Evolutionary conservation across 768 basidiomycete genomes (phyloP).

Genomic region (Mycena amicta): DNA sequence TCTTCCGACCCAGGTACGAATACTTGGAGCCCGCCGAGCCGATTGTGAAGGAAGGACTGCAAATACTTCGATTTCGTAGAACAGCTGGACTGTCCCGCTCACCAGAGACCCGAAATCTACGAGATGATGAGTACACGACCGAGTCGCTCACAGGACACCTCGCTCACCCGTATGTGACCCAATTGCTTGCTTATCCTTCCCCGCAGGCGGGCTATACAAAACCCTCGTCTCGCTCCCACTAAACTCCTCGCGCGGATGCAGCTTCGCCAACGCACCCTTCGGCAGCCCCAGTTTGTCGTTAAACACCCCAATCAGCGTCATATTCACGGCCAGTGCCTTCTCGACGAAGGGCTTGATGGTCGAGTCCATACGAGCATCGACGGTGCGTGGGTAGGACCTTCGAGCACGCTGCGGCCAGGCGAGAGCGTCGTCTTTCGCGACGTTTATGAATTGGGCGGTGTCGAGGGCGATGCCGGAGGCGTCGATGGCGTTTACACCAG

Average conservation of each 20-base stretch:
- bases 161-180: constrained; percentile 55
- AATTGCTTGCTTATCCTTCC: constrained; percentile 39
- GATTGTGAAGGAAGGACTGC: constrained; percentile 40
- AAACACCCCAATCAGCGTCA: constrained; percentile 44
- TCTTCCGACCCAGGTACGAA: constrained; percentile 38
- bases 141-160: constrained; percentile 18
- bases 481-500: constrained; percentile 47
- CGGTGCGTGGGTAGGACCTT: constrained; percentile 45
- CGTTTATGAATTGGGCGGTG: constrained; percentile 47
- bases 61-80: too few species aligned
- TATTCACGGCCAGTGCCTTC: constrained; percentile 36
- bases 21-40: constrained; percentile 49
- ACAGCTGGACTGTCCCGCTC: too few species aligned
- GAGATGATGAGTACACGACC: neutral
- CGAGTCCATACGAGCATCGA: constrained; percentile 40
- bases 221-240: constrained; percentile 48
- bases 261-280: constrained; percentile 35
- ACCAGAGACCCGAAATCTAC: constrained; percentile 34
- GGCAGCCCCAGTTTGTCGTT: constrained; percentile 46
- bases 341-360: constrained; percentile 28
- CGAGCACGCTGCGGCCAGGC: constrained; percentile 44
- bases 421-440: constrained; percentile 53
- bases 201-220: constrained; percentile 41
- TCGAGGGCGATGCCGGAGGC: constrained; percentile 46
- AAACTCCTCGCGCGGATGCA: constrained; percentile 37